Conservation (phyloP, 805 yeast species). For the Candida methanosorbosa region DNA sequence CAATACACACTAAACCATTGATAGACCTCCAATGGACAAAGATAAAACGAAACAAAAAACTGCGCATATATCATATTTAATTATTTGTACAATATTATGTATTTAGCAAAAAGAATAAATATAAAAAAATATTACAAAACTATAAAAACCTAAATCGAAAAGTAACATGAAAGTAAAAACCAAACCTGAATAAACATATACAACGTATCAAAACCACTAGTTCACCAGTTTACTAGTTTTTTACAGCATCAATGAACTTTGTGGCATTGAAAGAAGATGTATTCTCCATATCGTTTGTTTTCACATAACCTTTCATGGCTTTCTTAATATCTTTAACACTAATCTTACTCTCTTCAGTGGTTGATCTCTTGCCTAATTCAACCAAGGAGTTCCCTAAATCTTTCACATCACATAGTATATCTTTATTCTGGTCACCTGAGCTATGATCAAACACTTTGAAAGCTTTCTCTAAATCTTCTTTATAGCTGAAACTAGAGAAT, state of each 20-base stretch:
- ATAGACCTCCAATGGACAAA: no score
- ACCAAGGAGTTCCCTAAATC: conserved; percentile 42
- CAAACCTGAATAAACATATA: no score
- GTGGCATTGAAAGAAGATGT: conserved; percentile 50
- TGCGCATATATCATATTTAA: no score
- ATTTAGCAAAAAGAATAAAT: no score
- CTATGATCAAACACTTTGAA: conserved; percentile 42
- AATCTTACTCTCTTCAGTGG: conserved; percentile 6
- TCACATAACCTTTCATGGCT: conserved; percentile 47
- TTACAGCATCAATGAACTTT: conserved; percentile 44
- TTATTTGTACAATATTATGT: no score
- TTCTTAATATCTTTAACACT: conserved; percentile 36
- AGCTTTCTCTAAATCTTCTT: conserved; percentile 52
- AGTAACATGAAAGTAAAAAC: no score
- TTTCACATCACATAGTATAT: conserved; percentile 36
- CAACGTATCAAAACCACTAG: background rate
- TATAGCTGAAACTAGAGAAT: conserved; percentile 40
- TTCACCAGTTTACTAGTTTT: background rate
- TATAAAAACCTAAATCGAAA: no score
- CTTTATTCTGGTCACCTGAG: conserved; percentile 18
- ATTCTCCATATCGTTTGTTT: conserved; percentile 46
- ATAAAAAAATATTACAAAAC: no score
- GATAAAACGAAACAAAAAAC: no score
- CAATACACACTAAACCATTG: no score
- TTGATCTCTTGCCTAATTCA: conserved; percentile 21